These are phyloP conservation scores for Pelagophyceae sp. DNA, from an alignment of 352 stramenopile genomes.

Conservation along the genomic window DNA sequence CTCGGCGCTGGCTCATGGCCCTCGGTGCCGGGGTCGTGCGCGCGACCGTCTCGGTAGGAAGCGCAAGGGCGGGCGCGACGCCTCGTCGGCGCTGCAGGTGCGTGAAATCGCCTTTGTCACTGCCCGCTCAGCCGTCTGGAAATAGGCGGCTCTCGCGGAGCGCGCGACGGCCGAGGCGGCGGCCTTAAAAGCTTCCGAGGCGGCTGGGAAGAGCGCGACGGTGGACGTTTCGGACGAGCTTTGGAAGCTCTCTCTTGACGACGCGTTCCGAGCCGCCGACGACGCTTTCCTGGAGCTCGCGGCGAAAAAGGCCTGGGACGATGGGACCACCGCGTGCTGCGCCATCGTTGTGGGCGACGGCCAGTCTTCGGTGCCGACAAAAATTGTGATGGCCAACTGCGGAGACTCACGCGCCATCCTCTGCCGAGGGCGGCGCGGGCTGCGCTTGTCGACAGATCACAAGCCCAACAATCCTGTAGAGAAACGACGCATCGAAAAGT, in stretches of 20 bases:
- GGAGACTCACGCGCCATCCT: slow-evolving; percentile 69
- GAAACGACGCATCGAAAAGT: slow-evolving; percentile 13
- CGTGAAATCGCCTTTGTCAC: no score
- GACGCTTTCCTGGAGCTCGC: background rate
- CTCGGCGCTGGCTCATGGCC: no score
- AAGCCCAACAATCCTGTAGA: background rate
- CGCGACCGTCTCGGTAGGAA: no score
- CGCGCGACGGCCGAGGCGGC: background rate
- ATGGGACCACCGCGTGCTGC: background rate
- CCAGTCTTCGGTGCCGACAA: background rate
- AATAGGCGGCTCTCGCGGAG: background rate
- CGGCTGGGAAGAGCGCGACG: background rate
- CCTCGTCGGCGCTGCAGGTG: background rate
- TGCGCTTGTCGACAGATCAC: slow-evolving; percentile 2
- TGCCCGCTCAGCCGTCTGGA: no score
- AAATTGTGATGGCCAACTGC: slow-evolving; percentile 24
- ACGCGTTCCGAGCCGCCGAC: background rate
- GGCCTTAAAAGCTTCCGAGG: background rate
- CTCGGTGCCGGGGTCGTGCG: no score
- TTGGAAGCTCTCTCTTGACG: background rate
- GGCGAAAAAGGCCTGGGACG: background rate
- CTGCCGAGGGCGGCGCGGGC: slow-evolving; percentile 29
- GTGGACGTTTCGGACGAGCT: background rate
- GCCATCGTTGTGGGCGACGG: background rate
- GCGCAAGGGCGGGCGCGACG: background rate